Evolutionary conservation across 2,329 filamentous ascomycete species (phyloP).

Genomic region (Verticillium dahliae): DNA sequence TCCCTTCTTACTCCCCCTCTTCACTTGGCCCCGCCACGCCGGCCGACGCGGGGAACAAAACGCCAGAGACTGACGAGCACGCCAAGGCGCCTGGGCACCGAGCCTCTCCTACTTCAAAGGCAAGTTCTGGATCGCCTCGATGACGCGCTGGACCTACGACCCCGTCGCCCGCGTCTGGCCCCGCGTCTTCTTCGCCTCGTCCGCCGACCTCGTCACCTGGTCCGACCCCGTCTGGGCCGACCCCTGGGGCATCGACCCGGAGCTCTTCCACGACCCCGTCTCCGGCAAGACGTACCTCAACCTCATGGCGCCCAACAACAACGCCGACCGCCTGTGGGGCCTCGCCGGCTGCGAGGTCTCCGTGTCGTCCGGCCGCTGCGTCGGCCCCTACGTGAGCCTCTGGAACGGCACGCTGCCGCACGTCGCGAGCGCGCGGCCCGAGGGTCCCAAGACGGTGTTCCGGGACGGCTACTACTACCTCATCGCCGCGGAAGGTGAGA

Average conservation of each 20-base stretch:
- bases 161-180: slow-evolving; percentile 29
- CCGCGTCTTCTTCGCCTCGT: slow-evolving; percentile 15
- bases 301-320: slow-evolving; percentile 14
- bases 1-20: too few relatives aligned
- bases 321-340: slow-evolving; percentile 13
- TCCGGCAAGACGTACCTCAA: slow-evolving; percentile 12
- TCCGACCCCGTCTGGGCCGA: slow-evolving; percentile 6
- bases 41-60: too few relatives aligned
- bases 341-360: slow-evolving; percentile 13
- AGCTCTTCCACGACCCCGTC: slow-evolving; percentile 9
- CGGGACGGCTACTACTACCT: slow-evolving; percentile 3
- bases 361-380: slow-evolving; percentile 9
- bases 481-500: slow-evolving; percentile 4
- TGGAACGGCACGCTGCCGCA: slow-evolving; percentile 15
- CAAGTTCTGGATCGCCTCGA: slow-evolving; percentile 12
- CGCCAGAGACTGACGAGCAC: too few relatives aligned
- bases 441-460: slow-evolving; percentile 9
- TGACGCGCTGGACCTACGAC: slow-evolving; percentile 25
- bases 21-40: neutral
- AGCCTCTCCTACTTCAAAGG: slow-evolving; percentile 1
- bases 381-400: slow-evolving; percentile 10
- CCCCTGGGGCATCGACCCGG: slow-evolving; percentile 8
- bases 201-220: slow-evolving; percentile 9
- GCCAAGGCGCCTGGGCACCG: slow-evolving; percentile 4
- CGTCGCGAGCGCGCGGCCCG: slow-evolving; percentile 8